Evolutionary conservation across 179 eudicot genomes (phyloP).

Genomic region (Silene coronaria): DNA sequence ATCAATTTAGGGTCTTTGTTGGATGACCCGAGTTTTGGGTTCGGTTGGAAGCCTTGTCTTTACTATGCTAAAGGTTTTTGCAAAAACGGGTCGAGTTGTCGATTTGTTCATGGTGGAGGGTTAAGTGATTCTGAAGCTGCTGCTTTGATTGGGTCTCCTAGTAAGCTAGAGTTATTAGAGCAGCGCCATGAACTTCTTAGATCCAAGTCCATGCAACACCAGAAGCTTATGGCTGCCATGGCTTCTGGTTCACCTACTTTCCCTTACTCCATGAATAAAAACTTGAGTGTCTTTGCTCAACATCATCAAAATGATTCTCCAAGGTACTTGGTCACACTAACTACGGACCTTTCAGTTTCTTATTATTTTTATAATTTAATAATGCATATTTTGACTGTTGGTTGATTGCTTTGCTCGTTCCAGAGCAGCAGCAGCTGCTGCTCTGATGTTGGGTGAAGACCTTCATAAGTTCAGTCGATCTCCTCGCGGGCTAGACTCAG

Average conservation of each 20-base stretch:
- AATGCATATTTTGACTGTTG: constrained; percentile 5
- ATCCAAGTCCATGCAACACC: constrained; percentile 63
- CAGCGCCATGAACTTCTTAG: constrained; percentile 67
- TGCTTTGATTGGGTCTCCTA: constrained; percentile 23
- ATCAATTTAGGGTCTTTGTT: constrained; percentile 31
- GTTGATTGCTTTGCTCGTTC: not conserved
- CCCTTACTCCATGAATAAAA: constrained; percentile 46
- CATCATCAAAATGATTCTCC: constrained; percentile 63
- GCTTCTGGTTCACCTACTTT: constrained; percentile 26
- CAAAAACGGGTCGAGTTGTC: constrained; percentile 52
- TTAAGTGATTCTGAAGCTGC: not conserved
- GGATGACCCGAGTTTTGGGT: constrained; percentile 44
- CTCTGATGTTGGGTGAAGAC: constrained; percentile 64
- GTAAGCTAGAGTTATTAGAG: constrained; percentile 35
- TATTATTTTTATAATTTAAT: not conserved
- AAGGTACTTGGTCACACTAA: constrained; percentile 20
- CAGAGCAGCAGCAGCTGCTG: constrained; percentile 52
- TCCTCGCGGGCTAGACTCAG: constrained; percentile 33
- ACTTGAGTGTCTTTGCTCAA: constrained; percentile 50
- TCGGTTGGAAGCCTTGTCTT: constrained; percentile 73
- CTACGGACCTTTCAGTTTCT: not conserved
- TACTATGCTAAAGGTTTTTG: constrained; percentile 66
- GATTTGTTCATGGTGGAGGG: constrained; percentile 29
- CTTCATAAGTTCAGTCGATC: constrained; percentile 42
- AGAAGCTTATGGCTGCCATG: constrained; percentile 41